Base-by-base conservation (phyloP, 129 eudicot genomes). In the Gnaphalium uliginosum region DNA sequence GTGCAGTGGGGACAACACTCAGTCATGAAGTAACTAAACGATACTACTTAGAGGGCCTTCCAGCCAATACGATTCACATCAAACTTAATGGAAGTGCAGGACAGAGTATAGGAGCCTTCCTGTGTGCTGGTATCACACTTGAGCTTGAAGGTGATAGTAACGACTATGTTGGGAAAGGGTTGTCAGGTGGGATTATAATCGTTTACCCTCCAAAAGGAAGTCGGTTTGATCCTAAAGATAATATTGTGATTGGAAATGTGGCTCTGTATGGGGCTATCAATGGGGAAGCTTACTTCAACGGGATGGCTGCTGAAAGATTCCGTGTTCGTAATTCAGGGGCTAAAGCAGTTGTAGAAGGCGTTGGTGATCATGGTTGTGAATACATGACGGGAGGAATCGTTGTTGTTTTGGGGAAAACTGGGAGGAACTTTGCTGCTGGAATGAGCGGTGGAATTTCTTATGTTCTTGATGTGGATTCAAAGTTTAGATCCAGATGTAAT, bases 91-190 rank as follows among this genome's bases (percentile, higher is more conserved):
- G 99, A 54, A 94, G 97, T 83, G 99, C 97, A 1, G 99, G 99
- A 8, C 99, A 94, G 85, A 94, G 99, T 77, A 83, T 94, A 2
- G 97, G 99, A 73, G 99, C 99, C 58, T 94, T 94, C 78, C 84
- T 94, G 0, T 94, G 99, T 76, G 85, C 99, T 19, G 97, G 99
- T 33, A 86, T 94, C 62, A 83, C 81, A 67, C 85, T 94, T 18
- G 99, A 94, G 87, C 92, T 94, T 73, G 99, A 94, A 84, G 99
- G 99, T 9, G 99, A 94, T 66, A 89, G 97, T 81, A 94, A 94
- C 77, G 97, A 94, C 68, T 94, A 94, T 83, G 99, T 94, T 5
- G 99, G 99, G 10, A 94, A 94, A 71, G 99, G 97, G 14, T 75
- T 94, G 70, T 94, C 97, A 0, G 99, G 99, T 72, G 99, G 99